phyloP scores from a whole-genome alignment of 192 early-diverging fungal species.

The Dissophora globulifera region DNA sequence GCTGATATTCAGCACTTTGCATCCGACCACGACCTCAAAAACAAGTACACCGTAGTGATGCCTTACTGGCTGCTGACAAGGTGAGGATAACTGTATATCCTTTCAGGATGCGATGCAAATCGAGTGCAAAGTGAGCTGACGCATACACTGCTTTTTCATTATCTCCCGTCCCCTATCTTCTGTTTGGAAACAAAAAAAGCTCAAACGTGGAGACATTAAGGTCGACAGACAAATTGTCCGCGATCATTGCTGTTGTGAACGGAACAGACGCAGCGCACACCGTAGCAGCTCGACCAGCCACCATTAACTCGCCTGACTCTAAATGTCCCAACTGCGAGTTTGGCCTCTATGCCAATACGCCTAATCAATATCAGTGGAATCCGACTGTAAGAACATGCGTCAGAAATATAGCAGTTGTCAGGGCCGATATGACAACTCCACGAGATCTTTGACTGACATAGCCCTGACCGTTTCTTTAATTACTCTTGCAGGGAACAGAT shows the following conservation, averaged over 20 bases:
- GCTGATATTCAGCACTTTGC: conserved; percentile 64
- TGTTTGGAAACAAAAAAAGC: too few species aligned
- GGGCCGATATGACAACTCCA: too few species aligned
- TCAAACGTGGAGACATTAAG: conserved; percentile 57
- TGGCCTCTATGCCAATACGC: conserved; percentile 70
- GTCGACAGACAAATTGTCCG: conserved; percentile 62
- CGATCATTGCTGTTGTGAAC: conserved; percentile 63
- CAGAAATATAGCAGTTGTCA: too few species aligned
- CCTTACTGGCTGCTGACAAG: conserved; percentile 69
- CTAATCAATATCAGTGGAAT: conserved; percentile 72
- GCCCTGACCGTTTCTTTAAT: too few species aligned
- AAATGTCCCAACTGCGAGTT: conserved; percentile 77
- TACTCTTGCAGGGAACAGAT: conserved; percentile 73
- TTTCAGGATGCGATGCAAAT: too few species aligned
- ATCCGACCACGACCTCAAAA: conserved; percentile 22
- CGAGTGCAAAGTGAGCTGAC: too few species aligned
- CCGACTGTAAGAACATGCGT: conserved; percentile 61
- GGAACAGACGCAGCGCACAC: conserved; percentile 45
- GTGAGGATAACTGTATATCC: too few species aligned
- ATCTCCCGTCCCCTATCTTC: too few species aligned
- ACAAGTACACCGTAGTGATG: conserved; percentile 68
- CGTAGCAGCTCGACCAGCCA: conserved; percentile 40
- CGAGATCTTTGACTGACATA: too few species aligned
- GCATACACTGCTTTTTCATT: too few species aligned
- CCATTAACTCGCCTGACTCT: conserved; percentile 63